Evolutionary conservation across 257 asterid genomes (phyloP).

Genomic region (Fraxinus quadrangulata): DNA sequence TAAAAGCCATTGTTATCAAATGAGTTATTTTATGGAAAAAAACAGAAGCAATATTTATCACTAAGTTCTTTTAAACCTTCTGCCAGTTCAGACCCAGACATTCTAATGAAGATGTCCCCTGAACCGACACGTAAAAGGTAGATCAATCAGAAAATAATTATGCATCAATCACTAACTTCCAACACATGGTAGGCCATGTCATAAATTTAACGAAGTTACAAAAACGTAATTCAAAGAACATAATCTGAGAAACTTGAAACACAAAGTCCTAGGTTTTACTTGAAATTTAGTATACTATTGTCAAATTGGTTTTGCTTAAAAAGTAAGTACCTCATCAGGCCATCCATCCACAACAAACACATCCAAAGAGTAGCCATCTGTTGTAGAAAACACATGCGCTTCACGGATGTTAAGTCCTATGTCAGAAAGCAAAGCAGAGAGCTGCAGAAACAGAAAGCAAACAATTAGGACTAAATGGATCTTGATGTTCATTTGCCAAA

Average conservation of each 20-base stretch:
- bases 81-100: background rate
- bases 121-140: background rate
- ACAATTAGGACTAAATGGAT: slow-evolving; percentile 4
- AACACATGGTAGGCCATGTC: background rate
- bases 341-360: slow-evolving; percentile 98
- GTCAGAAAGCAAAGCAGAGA: slow-evolving; percentile 94
- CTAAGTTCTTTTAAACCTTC: background rate
- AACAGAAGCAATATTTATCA: background rate
- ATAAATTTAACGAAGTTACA: background rate
- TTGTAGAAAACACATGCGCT: slow-evolving; percentile 95
- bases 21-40: background rate
- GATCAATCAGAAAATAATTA: background rate
- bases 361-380: slow-evolving; percentile 86
- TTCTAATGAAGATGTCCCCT: background rate
- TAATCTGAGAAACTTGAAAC: background rate
- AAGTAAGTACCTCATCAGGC: slow-evolving; percentile 70
- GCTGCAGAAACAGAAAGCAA: slow-evolving; percentile 49
- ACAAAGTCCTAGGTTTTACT: background rate
- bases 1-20: background rate
- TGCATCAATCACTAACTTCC: background rate
- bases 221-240: background rate
- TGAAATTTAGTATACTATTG: slow-evolving; percentile 7
- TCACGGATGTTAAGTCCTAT: slow-evolving; percentile 94
- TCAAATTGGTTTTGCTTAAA: slow-evolving; percentile 26
- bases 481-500: slow-evolving; percentile 11